Evolutionary conservation across 1,139 yeast genomes (phyloP).

Genomic region (Yamadazyma mexicana): DNA sequence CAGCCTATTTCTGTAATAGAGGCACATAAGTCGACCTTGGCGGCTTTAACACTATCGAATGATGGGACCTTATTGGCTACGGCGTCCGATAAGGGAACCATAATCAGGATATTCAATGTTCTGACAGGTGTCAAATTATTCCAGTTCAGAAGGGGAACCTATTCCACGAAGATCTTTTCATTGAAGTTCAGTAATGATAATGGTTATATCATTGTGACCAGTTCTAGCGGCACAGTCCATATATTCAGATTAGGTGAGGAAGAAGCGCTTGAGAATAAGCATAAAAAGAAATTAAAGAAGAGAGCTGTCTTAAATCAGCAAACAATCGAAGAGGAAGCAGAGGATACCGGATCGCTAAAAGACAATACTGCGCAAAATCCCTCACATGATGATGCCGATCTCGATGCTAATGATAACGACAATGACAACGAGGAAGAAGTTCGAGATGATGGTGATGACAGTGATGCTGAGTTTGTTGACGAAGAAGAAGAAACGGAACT

Average conservation of each 20-base stretch:
- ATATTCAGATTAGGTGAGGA: constrained; percentile 73
- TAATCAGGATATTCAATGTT: constrained; percentile 83
- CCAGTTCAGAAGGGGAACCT: constrained; percentile 93
- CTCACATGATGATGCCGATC: not conserved
- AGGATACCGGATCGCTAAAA: constrained; percentile 12
- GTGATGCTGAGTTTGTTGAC: constrained; percentile 20
- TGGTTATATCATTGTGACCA: constrained; percentile 74
- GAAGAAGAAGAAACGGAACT: constrained; percentile 26
- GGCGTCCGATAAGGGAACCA: constrained; percentile 94
- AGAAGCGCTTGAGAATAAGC: constrained; percentile 49
- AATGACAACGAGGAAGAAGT: constrained; percentile 20
- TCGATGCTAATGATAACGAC: constrained; percentile 23
- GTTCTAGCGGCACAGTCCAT: constrained; percentile 92
- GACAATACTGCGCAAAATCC: constrained; percentile 14
- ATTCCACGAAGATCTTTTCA: constrained; percentile 86
- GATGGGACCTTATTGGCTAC: constrained; percentile 89
- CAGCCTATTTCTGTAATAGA: constrained; percentile 89
- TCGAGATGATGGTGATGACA: constrained; percentile 31
- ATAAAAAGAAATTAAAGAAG: constrained; percentile 28
- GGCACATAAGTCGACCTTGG: constrained; percentile 86
- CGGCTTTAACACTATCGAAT: constrained; percentile 72
- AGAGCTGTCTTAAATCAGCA: constrained; percentile 21
- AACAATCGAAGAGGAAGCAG: constrained; percentile 34
- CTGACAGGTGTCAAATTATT: constrained; percentile 79
- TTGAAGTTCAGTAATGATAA: constrained; percentile 78